Base-by-base conservation (phyloP, 2,329 filamentous ascomycete species). In the Ophiostoma sp. region DNA sequence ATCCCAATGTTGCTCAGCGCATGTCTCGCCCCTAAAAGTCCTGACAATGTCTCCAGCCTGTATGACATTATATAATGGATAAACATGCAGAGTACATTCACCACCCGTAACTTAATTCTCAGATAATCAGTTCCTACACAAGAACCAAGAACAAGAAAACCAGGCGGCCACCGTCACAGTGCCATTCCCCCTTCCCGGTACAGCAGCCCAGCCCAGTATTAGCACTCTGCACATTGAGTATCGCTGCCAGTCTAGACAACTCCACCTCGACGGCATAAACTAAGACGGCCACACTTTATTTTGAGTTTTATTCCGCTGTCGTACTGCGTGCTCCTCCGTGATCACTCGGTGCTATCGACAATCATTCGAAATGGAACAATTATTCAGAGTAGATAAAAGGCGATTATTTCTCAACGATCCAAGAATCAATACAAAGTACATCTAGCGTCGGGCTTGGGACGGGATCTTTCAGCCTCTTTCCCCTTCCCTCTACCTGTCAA, bases 401-500 rank as follows among this genome's bases (percentile, higher is more conserved):
- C 3, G 27, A 31, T 31, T 13, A 4, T 41, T 41, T 41, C 39
- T 41, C 11, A 31, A 48, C 44, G 23, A 8, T 11, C n/a, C 52
- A 27, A 57, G 52, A 23, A 27, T 57, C 23, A 23, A 23, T 27
- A 57, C n/a, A 48, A 31, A 31, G 27, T 31, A 31, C 27, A 31
- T 8, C 23, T 57, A 57, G 52, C 23, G 52, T 27, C 52, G 52
- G 52, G 52, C 52, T 27, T 57, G 52, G 6, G 52, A 31, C 23
- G 52, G 52, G 23, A 57, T 57, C 54, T n/a, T 62, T 62, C 57
- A 62, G 57, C 57, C 57, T 62, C 57, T 62, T 31, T 3, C 27
- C 27, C 27, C 27, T 31, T 31, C 52, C 10, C 52, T 31, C n/a
- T 11, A 48, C 1, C 36, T 44, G 41, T 44, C 41, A 44, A 44